Evolutionary conservation across 2,329 filamentous ascomycete genomes (phyloP).

Genomic region (Hymenoscyphus linearis): DNA sequence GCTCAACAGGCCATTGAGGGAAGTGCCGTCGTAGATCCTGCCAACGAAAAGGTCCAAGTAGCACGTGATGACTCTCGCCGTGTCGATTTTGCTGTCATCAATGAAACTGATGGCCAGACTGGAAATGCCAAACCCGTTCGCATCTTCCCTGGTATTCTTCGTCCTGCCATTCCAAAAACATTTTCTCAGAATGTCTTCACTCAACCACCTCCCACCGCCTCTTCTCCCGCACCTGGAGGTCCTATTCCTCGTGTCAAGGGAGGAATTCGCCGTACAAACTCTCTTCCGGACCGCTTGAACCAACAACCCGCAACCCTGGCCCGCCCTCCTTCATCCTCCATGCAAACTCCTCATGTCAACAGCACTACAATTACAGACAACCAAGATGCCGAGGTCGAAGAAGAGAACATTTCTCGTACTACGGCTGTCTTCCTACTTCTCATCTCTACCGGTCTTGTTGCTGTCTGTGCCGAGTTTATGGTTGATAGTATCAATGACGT

Average conservation of each 20-base stretch:
- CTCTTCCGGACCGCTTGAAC: conserved; percentile 64
- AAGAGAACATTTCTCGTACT: conserved; percentile 47
- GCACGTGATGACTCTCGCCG: conserved; percentile 43
- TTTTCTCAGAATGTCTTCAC: conserved; percentile 68
- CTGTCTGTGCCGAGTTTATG: conserved; percentile 65
- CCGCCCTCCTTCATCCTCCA: conserved; percentile 7
- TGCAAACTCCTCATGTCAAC: conserved; percentile 19
- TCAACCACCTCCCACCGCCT: conserved; percentile 36
- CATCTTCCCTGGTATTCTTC: conserved; percentile 53
- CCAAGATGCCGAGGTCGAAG: conserved; percentile 31
- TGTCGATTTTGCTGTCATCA: conserved; percentile 51
- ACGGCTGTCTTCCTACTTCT: conserved; percentile 58
- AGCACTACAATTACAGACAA: conserved; percentile 25
- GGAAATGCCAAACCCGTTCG: conserved; percentile 42
- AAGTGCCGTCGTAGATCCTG: conserved; percentile 7
- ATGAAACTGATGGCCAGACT: conserved; percentile 27
- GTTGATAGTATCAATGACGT: conserved; percentile 63
- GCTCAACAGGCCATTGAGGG: conserved; percentile 22
- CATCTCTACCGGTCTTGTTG: conserved; percentile 59
- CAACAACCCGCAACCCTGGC: conserved; percentile 22
- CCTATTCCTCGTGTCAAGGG: conserved; percentile 53
- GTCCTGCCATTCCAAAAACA: conserved; percentile 57
- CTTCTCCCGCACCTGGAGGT: conserved; percentile 29
- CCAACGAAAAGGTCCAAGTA: conserved; percentile 20
- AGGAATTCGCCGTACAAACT: conserved; percentile 68